Conservation (phyloP, 805 yeast genomes). For the Schizosaccharomyces cryophilus region DNA sequence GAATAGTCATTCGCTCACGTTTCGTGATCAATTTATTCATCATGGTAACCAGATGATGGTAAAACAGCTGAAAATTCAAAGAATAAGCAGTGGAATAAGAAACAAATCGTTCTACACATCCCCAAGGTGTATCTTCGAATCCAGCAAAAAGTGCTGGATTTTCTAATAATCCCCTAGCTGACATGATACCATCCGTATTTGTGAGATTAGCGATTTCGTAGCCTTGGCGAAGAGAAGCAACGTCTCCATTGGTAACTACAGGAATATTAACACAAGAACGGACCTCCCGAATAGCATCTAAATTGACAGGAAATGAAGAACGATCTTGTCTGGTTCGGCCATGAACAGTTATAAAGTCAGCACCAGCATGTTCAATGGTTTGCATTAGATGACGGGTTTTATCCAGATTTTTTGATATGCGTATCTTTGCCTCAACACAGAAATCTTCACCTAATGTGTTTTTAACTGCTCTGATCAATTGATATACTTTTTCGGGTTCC, state of each 20-base stretch:
- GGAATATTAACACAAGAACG: constrained; percentile 39
- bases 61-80: constrained; percentile 57
- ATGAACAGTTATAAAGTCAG: constrained; percentile 81
- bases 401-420: constrained; percentile 54
- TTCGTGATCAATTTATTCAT: constrained; percentile 24
- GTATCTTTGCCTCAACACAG: constrained; percentile 74
- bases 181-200: constrained; percentile 81
- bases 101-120: constrained; percentile 65
- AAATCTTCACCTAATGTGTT: constrained; percentile 41
- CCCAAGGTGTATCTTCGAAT: constrained; percentile 58
- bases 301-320: constrained; percentile 58
- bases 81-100: constrained; percentile 59
- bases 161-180: constrained; percentile 64
- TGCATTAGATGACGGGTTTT: constrained; percentile 54
- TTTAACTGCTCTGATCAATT: constrained; percentile 69
- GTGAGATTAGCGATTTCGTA: constrained; percentile 35
- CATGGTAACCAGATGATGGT: constrained; percentile 81
- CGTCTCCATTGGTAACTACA: constrained; percentile 95
- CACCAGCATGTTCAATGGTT: constrained; percentile 63
- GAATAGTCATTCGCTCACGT: constrained; percentile 14
- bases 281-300: constrained; percentile 52
- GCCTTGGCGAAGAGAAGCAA: constrained; percentile 46
- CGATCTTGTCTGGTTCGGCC: constrained; percentile 74
- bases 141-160: constrained; percentile 83
- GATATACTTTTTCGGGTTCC: constrained; percentile 52